Percentiles rank a stretch among this genome's conserved stretches.
These are phyloP conservation scores for Penicillium dipodomyicola DNA, from an alignment of 495 filamentous ascomycete genomes.

Conservation along the genomic window DNA sequence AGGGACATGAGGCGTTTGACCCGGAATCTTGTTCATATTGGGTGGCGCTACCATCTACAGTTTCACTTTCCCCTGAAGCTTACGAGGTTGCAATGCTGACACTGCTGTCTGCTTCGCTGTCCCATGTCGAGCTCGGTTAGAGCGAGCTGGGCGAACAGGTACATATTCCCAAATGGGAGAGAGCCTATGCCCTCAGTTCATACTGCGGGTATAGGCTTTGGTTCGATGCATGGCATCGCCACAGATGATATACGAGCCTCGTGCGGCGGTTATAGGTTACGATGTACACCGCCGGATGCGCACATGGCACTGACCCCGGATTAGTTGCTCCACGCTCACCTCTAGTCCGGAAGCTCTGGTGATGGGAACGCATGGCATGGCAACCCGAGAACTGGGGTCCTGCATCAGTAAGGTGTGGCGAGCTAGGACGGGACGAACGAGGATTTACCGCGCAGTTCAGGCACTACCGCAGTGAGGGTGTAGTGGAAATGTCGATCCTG, in stretches of 20 bases:
- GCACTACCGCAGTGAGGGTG: conserved; percentile 9
- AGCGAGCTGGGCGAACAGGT: neutral
- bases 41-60: neutral
- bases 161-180: neutral
- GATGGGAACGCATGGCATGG: neutral
- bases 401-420: conserved; percentile 19
- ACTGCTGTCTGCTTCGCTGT: neutral
- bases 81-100: neutral
- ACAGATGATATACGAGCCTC: conserved; percentile 7
- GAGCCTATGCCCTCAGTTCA: neutral
- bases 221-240: neutral
- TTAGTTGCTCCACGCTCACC: neutral
- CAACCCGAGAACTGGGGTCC: neutral
- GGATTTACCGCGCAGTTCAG: conserved; percentile 25
- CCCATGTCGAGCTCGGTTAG: neutral
- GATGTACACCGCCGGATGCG: conserved; percentile 10
- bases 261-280: neutral
- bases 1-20: neutral
- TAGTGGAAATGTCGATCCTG: neutral
- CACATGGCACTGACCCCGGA: conserved; percentile 11
- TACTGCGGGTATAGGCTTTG: neutral
- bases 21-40: neutral
- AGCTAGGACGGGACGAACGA: conserved; percentile 11
- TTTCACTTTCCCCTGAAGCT: neutral
- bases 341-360: neutral